These are phyloP conservation scores for Wallacemonas rigidus DNA, from an alignment of 208 protist species.

Conservation along the genomic window DNA sequence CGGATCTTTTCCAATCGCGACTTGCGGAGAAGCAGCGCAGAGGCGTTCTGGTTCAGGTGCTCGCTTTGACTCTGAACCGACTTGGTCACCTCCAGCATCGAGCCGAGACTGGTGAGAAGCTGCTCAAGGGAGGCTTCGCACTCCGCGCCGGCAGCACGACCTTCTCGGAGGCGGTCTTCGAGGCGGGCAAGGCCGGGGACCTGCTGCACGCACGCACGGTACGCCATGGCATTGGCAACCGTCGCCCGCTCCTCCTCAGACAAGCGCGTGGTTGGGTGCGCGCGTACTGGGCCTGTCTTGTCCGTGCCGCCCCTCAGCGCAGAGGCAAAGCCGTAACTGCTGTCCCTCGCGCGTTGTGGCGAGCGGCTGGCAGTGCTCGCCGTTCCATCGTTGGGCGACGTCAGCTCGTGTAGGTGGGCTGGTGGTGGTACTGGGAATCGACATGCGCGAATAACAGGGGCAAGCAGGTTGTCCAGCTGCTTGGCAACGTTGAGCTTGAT, in stretches of 20 bases:
- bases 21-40: conserved; percentile 72
- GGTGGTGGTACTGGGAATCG: conserved; percentile 49
- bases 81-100: conserved; percentile 69
- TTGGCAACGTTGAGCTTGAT: conserved; percentile 22
- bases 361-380: background rate
- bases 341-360: background rate
- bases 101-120: conserved; percentile 42
- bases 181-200: conserved; percentile 51
- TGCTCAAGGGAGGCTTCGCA: conserved; percentile 48
- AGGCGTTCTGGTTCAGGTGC: conserved; percentile 72
- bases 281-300: background rate
- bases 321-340: background rate
- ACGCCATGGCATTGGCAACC: conserved; percentile 9
- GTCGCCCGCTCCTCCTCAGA: conserved; percentile 2
- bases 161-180: conserved; percentile 46
- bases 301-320: background rate
- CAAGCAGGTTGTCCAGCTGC: conserved; percentile 56
- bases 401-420: conserved; percentile 16
- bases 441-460: conserved; percentile 43
- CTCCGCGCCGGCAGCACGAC: conserved; percentile 41
- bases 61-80: conserved; percentile 81
- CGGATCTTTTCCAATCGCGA: conserved; percentile 75
- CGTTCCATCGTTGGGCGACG: background rate
- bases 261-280: background rate
- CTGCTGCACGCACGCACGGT: conserved; percentile 34